A percentile compares a stretch with the other conserved stretches of the same genome.
Evolutionary conservation across 148 eudicot species (phyloP).

Genomic region (Amaranthus hypochondriacus): DNA sequence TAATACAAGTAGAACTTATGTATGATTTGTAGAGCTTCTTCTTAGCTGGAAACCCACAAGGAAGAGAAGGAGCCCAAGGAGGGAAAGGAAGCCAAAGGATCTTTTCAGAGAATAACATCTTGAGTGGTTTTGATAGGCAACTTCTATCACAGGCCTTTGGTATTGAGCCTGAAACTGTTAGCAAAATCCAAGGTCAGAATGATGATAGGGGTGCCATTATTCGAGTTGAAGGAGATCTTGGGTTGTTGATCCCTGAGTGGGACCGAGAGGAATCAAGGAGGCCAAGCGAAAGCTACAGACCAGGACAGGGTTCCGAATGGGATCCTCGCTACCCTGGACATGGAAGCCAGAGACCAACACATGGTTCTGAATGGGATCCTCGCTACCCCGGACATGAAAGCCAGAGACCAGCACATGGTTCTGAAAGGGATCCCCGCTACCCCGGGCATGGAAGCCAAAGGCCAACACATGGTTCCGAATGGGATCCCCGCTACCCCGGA

Average conservation of each 20-base stretch:
- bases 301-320: background rate
- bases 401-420: no score
- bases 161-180: slow-evolving; percentile 26
- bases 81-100: slow-evolving; percentile 14
- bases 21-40: slow-evolving; percentile 37
- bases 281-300: slow-evolving; percentile 20
- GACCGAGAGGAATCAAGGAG: slow-evolving; percentile 25
- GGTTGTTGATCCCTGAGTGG: slow-evolving; percentile 27
- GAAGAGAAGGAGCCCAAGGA: slow-evolving; percentile 7
- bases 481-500: no score
- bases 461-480: no score
- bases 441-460: no score
- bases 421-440: no score
- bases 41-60: slow-evolving; percentile 58
- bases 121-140: slow-evolving; percentile 39
- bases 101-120: slow-evolving; percentile 27
- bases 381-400: no score
- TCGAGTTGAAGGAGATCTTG: slow-evolving; percentile 29
- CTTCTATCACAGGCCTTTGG: slow-evolving; percentile 31
- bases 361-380: no score
- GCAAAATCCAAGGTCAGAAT: slow-evolving; percentile 29
- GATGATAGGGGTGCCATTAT: slow-evolving; percentile 51
- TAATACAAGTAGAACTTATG: background rate
- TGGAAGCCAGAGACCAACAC: no score
- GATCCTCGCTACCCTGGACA: no score